Evolutionary conservation across 768 basidiomycete genomes (phyloP).

Genomic region (Psilocybe sp.): DNA sequence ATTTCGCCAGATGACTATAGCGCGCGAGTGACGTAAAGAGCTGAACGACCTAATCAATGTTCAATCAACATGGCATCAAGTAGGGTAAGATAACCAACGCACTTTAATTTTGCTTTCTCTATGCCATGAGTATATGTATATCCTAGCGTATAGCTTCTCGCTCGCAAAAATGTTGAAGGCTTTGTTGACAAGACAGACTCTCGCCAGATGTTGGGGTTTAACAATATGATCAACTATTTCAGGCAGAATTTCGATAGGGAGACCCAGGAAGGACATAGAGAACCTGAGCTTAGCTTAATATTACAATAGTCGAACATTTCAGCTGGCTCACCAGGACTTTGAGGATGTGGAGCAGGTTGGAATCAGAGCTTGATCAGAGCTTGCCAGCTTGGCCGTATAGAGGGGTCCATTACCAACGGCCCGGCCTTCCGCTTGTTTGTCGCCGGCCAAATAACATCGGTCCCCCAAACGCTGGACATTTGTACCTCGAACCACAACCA

Average conservation of each 20-base stretch:
- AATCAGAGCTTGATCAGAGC: too few relatives aligned
- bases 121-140: constrained; percentile 71
- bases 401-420: background rate
- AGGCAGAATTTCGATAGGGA: constrained; percentile 68
- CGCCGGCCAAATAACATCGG: constrained; percentile 10
- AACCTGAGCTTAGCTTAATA: background rate
- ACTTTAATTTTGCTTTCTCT: constrained; percentile 54
- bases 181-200: constrained; percentile 55
- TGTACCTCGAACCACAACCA: constrained; percentile 19
- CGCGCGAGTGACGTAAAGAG: constrained; percentile 61
- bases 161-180: constrained; percentile 50
- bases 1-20: constrained; percentile 52
- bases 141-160: constrained; percentile 52
- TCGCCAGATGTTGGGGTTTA: constrained; percentile 50
- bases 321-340: too few relatives aligned
- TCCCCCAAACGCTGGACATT: background rate
- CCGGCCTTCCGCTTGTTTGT: constrained; percentile 8
- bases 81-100: background rate
- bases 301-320: background rate
- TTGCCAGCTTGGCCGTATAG: too few relatives aligned
- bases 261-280: constrained; percentile 39
- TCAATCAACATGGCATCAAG: background rate
- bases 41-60: constrained; percentile 44
- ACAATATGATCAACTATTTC: constrained; percentile 48
- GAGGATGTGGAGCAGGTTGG: background rate